Evolutionary conservation across 2,329 filamentous ascomycete genomes (phyloP), one percentile per base, ranked within the genome.

Genomic region (Venturia asperata): DNA sequence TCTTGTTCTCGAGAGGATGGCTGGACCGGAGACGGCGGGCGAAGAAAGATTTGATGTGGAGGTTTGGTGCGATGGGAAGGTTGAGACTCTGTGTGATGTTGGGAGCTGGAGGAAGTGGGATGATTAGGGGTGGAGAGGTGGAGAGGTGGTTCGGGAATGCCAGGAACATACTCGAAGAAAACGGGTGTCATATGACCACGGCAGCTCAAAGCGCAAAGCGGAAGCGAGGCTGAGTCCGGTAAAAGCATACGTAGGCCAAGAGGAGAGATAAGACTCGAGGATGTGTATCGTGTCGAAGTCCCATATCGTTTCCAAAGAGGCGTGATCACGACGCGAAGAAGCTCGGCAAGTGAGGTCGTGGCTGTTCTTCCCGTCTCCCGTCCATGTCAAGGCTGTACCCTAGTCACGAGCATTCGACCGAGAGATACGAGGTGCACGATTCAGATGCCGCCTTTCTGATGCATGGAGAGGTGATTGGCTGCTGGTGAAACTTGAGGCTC

Each of bases 1-100:
- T 88, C 79, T 97, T 64, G 87, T 96, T 6, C 79, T 97, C 52
- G 92, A 97, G 76, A 83, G 89, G 68, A 83, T 93, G 71, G 89
- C 86, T n/a, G 83, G 82, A 13, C 80, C 79, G 56, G 77, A 77
- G 5, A 80, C 74, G 49, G 71, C 74, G 64, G 72, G 70, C 63
- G 78, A 78, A 64, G 81, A 83, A 71, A 75, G 78, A 65, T 82
- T 90, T 65, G 72, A 76, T 9, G 74, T 83, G 6, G 79, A 81
- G 69, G 70, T 82, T 24, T 77, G 77, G 55, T 76, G 75, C 19
- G 81, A 83, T 67, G 74, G 76, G 19, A 47, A 39, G 24, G 39
- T 52, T 6, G 67, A 74, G 77, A 42, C 56, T 13, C n/a, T 62
- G 5, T 34, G 65, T n/a, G 37, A 65, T n/a, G 34, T 66, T 9